Percentiles rank a stretch among this genome's conserved stretches.
Conservation (phyloP, 23 red algal genomes). For the Gracilaria gracilis region DNA sequence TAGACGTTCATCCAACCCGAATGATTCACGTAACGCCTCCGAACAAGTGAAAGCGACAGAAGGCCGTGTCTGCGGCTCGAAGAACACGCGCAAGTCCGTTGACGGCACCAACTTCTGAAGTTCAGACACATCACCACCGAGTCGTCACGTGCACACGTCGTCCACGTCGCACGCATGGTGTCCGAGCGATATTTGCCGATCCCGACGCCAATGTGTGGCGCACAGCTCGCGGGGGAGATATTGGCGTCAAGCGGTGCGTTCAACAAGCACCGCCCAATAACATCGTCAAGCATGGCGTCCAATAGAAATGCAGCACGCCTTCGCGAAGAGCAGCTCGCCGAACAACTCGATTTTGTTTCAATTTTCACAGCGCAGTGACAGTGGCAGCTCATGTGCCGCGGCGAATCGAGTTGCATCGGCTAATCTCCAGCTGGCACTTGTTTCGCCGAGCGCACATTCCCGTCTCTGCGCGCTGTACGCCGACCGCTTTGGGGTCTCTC, state of each 20-base stretch:
- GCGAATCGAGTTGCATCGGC: neutral
- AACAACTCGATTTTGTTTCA: neutral
- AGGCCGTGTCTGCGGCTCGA: no score
- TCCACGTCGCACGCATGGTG: neutral
- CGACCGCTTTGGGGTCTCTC: neutral
- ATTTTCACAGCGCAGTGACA: neutral
- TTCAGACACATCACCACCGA: no score
- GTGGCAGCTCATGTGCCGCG: neutral
- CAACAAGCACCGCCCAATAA: neutral
- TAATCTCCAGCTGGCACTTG: neutral
- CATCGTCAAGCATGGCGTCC: neutral
- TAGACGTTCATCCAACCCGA: no score
- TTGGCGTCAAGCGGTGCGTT: neutral
- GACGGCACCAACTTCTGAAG: no score
- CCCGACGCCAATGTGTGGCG: neutral
- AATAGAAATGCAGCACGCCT: neutral
- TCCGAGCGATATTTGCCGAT: no score
- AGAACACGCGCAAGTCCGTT: no score
- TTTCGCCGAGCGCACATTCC: neutral
- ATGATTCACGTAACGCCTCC: no score
- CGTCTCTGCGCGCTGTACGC: no score
- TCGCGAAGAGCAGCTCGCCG: slow-evolving; percentile 1
- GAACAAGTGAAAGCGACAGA: no score
- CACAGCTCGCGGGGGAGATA: neutral
- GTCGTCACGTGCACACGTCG: neutral